phyloP scores from a whole-genome alignment of 495 filamentous ascomycete genomes.

The Hyaloscypha variabilis region DNA sequence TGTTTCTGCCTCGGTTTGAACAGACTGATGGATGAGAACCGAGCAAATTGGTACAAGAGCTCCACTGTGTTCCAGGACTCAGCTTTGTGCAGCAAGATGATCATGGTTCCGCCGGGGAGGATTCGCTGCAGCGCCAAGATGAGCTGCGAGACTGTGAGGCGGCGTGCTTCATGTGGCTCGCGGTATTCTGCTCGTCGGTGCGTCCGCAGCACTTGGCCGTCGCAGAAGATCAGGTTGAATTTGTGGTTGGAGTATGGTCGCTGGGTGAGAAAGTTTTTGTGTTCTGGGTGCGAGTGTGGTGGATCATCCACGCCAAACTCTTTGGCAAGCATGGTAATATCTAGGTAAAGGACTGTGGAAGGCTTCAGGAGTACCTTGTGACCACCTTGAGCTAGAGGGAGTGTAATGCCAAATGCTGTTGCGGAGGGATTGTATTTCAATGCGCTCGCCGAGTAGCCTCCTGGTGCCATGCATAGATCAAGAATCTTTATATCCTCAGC shows the following conservation, averaged over 20 bases:
- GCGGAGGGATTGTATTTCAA: constrained; percentile 42
- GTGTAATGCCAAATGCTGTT: constrained; percentile 43
- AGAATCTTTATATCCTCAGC: constrained; percentile 23
- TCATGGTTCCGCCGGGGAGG: constrained; percentile 41
- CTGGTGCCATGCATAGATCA: constrained; percentile 62
- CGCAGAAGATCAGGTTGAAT: constrained; percentile 60
- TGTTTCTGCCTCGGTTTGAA: constrained; percentile 51
- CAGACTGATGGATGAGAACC: constrained; percentile 46
- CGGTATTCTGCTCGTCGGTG: constrained; percentile 46
- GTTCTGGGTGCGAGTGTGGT: constrained; percentile 16
- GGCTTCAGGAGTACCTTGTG: constrained; percentile 42
- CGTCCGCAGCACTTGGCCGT: constrained; percentile 56
- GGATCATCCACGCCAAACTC: constrained; percentile 47
- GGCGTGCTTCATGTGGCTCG: constrained; percentile 41
- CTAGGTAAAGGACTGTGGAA: constrained; percentile 37
- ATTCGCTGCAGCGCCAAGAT: constrained; percentile 51
- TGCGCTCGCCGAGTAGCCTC: constrained; percentile 45
- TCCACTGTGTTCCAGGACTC: constrained; percentile 44
- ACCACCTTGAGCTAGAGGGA: constrained; percentile 43
- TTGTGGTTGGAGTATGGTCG: constrained; percentile 30
- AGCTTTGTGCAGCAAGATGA: constrained; percentile 53
- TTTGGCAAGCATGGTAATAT: constrained; percentile 56
- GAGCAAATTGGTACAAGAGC: constrained; percentile 42
- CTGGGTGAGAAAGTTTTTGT: constrained; percentile 7
- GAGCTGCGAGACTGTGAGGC: constrained; percentile 48